Conservation (phyloP, 2,329 filamentous ascomycete genomes). For the Diaporthe vaccinii region DNA sequence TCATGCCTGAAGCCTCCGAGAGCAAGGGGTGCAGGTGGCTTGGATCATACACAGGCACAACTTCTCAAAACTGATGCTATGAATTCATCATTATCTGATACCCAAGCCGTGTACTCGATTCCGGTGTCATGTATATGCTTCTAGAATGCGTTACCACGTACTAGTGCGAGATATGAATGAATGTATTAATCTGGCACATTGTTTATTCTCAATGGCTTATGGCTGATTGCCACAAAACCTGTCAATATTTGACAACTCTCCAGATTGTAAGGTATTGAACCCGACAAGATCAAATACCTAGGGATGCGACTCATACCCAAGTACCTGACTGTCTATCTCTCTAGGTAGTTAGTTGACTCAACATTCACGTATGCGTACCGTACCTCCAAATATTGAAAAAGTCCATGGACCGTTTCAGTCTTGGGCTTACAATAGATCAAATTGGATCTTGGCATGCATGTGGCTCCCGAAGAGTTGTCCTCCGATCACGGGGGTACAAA, state of each 20-base stretch:
- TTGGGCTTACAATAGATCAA: background rate
- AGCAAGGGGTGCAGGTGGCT: background rate
- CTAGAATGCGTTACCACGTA: background rate
- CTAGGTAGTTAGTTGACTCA: background rate
- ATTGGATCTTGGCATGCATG: background rate
- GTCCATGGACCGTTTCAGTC: background rate
- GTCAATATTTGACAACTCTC: background rate
- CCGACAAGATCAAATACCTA: background rate
- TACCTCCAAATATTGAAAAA: background rate
- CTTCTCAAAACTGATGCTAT: background rate
- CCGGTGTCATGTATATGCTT: background rate
- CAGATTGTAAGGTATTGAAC: no score
- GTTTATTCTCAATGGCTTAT: background rate
- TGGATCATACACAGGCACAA: background rate
- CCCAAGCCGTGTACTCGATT: background rate
- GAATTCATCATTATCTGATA: background rate
- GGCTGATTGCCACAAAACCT: background rate
- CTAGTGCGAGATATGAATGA: background rate
- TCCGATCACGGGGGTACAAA: slow-evolving; percentile 10
- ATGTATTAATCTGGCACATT: background rate
- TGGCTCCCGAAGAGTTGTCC: background rate
- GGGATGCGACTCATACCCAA: no score
- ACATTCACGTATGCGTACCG: background rate
- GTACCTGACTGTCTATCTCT: no score
- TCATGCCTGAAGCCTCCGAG: background rate